These are phyloP conservation scores for Trypanosomatidae sp. DNA, from an alignment of 208 protist genomes.

Conservation along the genomic window DNA sequence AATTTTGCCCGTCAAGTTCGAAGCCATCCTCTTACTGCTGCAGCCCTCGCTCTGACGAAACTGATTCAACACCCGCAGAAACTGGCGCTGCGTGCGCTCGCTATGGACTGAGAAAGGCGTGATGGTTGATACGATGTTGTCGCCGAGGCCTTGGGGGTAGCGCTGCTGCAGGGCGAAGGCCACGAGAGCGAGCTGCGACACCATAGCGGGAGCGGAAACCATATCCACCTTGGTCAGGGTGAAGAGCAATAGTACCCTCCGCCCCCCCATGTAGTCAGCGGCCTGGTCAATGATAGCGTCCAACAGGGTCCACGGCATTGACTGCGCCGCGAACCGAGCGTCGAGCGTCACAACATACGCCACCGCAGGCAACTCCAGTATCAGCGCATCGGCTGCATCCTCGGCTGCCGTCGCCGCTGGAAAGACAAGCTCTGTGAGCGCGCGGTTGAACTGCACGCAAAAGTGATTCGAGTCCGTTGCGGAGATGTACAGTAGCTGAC, in stretches of 20 bases:
- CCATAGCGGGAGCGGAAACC: slow-evolving; percentile 65
- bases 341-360: slow-evolving; percentile 84
- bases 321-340: slow-evolving; percentile 79
- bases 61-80: slow-evolving; percentile 68
- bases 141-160: slow-evolving; percentile 51
- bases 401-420: slow-evolving; percentile 16
- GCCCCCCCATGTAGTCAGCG: slow-evolving; percentile 43
- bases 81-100: slow-evolving; percentile 52
- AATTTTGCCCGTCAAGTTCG: slow-evolving; percentile 78
- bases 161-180: slow-evolving; percentile 52
- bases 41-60: slow-evolving; percentile 63
- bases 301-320: slow-evolving; percentile 76
- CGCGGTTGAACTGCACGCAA: slow-evolving; percentile 66
- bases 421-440: slow-evolving; percentile 73
- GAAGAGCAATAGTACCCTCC: slow-evolving; percentile 79
- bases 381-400: neutral
- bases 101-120: slow-evolving; percentile 64
- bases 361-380: slow-evolving; percentile 66
- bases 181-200: slow-evolving; percentile 77
- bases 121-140: slow-evolving; percentile 47
- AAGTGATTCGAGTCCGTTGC: slow-evolving; percentile 67
- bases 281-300: slow-evolving; percentile 77
- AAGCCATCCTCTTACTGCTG: slow-evolving; percentile 43
- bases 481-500: slow-evolving; percentile 70
- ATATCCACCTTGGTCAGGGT: slow-evolving; percentile 81